Evolutionary conservation across 805 yeast species (phyloP), one percentile per base, ranked within the genome.

Genomic region (Yarrowia keelungensis): DNA sequence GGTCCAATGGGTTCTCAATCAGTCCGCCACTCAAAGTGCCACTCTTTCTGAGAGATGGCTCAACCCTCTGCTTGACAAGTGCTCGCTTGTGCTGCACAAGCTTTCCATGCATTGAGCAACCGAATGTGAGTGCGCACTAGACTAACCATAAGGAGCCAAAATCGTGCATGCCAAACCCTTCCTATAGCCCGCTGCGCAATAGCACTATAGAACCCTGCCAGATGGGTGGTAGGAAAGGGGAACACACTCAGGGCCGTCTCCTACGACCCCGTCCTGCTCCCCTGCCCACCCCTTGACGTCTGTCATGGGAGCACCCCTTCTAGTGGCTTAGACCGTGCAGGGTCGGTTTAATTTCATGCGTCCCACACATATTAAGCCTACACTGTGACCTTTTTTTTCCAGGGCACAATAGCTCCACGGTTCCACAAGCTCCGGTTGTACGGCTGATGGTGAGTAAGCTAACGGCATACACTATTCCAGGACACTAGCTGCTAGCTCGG

Each of bases 31-130:
- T 51, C 39, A 43, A 8, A 3, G 19, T 49, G 7, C 38, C 39
- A 35, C 39, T n/a, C 39, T 49, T 43, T 49, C 15, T 2, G 16
- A 11, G 56, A 36, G 39, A 50, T 50, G 54, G 56, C 45, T 38
- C 59, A n/a, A 49, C 59, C 45, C 35, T 4, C 45, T 26, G 22
- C 54, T 51, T 36, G 41, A 51, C 43, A 36, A 38, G 45, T 53
- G 39, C 47, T 56, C 62, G 62, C 62, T 56, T 41, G 62, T 41
- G 47, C 47, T 41, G 47, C 45, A 56, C 62, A 56, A 56, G 62
- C 62, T 56, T 56, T 56, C 62, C 47, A 42, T 42, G 47, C 47
- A 56, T 56, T 56, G 62, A 56, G 62, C 62, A 56, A 56, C 62
- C 62, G 62, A 56, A 42, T 41, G 62, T 41, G 62, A 41, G 62